Percentiles rank a stretch among this genome's conserved stretches.
phyloP scores from a whole-genome alignment of 768 basidiomycete species.

The Baorangia bicolor region DNA sequence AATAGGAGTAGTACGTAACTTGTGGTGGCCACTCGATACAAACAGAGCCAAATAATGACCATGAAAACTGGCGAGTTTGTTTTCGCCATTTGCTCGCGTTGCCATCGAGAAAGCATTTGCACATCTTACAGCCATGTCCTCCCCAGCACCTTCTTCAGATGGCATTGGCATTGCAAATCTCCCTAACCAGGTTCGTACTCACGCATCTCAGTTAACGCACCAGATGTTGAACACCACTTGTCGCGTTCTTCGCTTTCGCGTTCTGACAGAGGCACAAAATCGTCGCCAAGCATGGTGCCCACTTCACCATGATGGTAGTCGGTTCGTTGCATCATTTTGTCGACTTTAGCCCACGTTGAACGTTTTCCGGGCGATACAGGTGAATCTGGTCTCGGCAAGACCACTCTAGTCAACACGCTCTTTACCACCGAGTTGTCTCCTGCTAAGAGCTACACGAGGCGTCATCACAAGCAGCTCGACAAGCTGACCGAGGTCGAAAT shows the following conservation, averaged over 20 bases:
- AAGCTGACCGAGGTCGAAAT: constrained; percentile 99
- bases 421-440: constrained; percentile 96
- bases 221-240: background rate
- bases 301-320: constrained; percentile 99
- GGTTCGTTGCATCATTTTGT: constrained; percentile 46
- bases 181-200: constrained; percentile 83
- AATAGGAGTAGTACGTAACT: background rate
- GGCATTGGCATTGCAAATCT: constrained; percentile 96
- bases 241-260: constrained; percentile 5
- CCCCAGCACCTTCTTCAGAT: constrained; percentile 46
- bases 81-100: constrained; percentile 21
- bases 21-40: constrained; percentile 20
- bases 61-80: constrained; percentile 25
- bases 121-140: constrained; percentile 23
- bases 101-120: constrained; percentile 17
- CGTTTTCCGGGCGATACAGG: constrained; percentile 43
- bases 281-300: constrained; percentile 93
- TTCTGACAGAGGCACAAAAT: constrained; percentile 90
- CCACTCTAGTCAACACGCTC: constrained; percentile 96
- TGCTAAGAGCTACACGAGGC: constrained; percentile 83
- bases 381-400: constrained; percentile 97
- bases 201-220: background rate
- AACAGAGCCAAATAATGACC: constrained; percentile 25
- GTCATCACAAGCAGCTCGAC: constrained; percentile 95
- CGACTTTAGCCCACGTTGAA: background rate